Evolutionary conservation across 768 basidiomycete genomes (phyloP).

Genomic region (Porphyrellus cyaneotinctus): DNA sequence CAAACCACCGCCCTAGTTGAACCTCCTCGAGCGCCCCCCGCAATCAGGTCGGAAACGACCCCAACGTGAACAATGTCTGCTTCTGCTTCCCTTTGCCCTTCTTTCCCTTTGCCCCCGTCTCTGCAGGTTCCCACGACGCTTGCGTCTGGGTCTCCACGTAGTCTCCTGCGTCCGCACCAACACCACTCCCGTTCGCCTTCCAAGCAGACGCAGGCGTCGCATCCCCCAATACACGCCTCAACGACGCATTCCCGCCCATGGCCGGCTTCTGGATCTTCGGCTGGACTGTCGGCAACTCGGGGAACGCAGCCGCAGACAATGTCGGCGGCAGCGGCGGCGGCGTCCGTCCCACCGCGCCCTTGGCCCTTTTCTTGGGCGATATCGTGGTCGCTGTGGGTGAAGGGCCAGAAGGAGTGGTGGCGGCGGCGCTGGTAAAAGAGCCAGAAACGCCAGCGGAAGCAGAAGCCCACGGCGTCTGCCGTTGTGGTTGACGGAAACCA

Average conservation of each 20-base stretch:
- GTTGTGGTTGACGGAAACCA: constrained; percentile 41
- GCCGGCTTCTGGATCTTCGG: constrained; percentile 38
- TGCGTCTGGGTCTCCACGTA: background rate
- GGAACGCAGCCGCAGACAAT: constrained; percentile 59
- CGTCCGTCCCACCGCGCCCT: constrained; percentile 13
- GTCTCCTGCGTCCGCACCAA: background rate
- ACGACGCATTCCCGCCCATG: constrained; percentile 60
- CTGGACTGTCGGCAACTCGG: constrained; percentile 54
- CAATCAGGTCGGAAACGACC: constrained; percentile 41
- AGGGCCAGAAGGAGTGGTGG: background rate
- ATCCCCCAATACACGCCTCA: constrained; percentile 54
- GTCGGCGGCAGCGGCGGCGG: constrained; percentile 40
- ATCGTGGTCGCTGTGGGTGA: background rate
- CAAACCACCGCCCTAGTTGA: background rate
- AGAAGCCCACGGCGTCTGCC: constrained; percentile 62
- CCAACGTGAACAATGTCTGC: constrained; percentile 74
- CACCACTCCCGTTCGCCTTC: constrained; percentile 13
- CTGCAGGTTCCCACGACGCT: constrained; percentile 2
- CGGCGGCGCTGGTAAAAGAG: background rate
- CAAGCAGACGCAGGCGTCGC: constrained; percentile 31
- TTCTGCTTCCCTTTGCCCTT: constrained; percentile 82
- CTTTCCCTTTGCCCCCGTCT: constrained; percentile 47
- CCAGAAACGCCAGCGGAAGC: constrained; percentile 5
- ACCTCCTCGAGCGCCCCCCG: no score
- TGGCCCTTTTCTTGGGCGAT: constrained; percentile 13